These are phyloP conservation scores for Athelia sp. DNA, from an alignment of 1,284 basidiomycete genomes.

Conservation along the genomic window DNA sequence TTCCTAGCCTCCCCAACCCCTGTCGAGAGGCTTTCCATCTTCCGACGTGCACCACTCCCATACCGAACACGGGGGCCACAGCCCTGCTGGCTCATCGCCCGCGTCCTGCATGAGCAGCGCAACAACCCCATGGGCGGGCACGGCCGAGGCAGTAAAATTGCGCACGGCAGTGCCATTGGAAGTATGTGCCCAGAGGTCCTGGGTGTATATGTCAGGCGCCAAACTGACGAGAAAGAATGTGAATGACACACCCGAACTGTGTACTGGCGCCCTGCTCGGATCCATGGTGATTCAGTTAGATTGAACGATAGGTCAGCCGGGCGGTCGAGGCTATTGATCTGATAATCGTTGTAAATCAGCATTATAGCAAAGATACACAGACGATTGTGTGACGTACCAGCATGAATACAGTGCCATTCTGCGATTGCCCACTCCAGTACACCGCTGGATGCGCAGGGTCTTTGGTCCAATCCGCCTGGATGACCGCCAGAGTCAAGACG, in stretches of 20 bases:
- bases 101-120: conserved; percentile 61
- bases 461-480: conserved; percentile 46
- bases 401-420: conserved; percentile 55
- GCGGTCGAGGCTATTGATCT: conserved; percentile 50
- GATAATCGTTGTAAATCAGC: no score
- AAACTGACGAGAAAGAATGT: conserved; percentile 4
- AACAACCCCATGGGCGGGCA: conserved; percentile 67
- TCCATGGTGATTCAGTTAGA: conserved; percentile 66
- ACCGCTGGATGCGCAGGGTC: conserved; percentile 48
- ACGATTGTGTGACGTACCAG: conserved; percentile 29
- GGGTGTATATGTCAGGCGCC: not conserved
- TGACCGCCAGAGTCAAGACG: not conserved
- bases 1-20: not conserved
- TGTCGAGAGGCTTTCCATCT: conserved; percentile 23
- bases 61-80: conserved; percentile 41
- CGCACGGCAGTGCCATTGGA: conserved; percentile 62
- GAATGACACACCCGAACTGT: conserved; percentile 45
- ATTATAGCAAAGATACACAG: no score
- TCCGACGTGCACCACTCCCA: conserved; percentile 36
- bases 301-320: conserved; percentile 56
- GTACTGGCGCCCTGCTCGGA: conserved; percentile 60
- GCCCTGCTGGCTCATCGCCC: conserved; percentile 57
- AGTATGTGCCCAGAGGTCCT: conserved; percentile 69
- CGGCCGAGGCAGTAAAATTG: conserved; percentile 50
- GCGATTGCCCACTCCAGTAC: conserved; percentile 53